A percentile compares a stretch with the other conserved stretches of the same genome.
Evolutionary conservation across 805 yeast species (phyloP).

Genomic region (Zygoascus flipseniorum): DNA sequence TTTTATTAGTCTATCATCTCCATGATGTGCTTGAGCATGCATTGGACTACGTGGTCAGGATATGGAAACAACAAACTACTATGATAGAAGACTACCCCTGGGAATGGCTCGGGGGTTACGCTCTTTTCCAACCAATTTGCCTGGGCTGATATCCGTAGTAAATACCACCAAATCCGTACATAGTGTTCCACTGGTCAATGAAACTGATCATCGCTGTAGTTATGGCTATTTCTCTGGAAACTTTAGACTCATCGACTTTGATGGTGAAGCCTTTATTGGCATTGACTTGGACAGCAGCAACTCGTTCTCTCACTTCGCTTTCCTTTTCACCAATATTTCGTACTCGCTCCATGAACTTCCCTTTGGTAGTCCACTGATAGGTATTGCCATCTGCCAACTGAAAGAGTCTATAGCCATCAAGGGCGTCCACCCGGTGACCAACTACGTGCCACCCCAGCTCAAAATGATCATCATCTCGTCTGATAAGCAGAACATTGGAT

Average conservation of each 20-base stretch:
- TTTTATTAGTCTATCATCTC: too few species aligned
- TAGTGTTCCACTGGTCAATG: constrained; percentile 63
- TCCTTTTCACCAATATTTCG: constrained; percentile 55
- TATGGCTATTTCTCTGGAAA: constrained; percentile 50
- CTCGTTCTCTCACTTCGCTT: constrained; percentile 53
- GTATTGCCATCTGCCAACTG: constrained; percentile 50
- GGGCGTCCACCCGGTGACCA: constrained; percentile 52
- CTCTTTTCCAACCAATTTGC: constrained; percentile 51
- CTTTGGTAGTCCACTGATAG: constrained; percentile 59
- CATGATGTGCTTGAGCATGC: too few species aligned
- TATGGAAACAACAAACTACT: too few species aligned
- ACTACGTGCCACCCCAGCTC: constrained; percentile 60
- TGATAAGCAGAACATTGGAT: constrained; percentile 48
- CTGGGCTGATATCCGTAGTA: constrained; percentile 44
- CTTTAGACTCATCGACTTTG: constrained; percentile 44
- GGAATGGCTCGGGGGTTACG: constrained; percentile 21
- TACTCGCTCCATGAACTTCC: constrained; percentile 50
- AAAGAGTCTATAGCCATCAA: constrained; percentile 52
- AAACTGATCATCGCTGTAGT: constrained; percentile 51
- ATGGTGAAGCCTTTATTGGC: constrained; percentile 49
- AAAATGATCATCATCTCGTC: constrained; percentile 40
- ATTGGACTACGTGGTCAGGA: too few species aligned
- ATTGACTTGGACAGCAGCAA: constrained; percentile 50
- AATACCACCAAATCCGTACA: constrained; percentile 54
- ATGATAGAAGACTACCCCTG: too few species aligned